phyloP scores from a whole-genome alignment of 495 filamentous ascomycete species.

The Aspergillus biplanus region DNA sequence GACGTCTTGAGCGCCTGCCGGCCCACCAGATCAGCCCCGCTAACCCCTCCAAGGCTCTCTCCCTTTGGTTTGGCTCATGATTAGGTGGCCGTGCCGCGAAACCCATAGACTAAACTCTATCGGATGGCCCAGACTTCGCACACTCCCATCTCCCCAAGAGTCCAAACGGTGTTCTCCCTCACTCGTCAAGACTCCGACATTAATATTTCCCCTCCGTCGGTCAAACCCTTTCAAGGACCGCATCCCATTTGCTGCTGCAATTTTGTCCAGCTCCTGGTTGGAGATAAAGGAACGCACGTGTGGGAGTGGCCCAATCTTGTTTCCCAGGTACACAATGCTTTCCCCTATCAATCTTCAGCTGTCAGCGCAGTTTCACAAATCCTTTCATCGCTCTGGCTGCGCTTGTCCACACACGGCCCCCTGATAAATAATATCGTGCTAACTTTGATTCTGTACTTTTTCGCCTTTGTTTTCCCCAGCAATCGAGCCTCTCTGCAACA shows the following conservation, averaged over 20 bases:
- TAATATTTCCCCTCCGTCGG: neutral
- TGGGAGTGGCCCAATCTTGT: too few species aligned
- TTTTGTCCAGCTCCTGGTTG: neutral
- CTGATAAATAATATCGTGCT: neutral
- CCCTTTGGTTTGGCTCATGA: neutral
- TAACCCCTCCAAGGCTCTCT: neutral
- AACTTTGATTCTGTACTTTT: neutral
- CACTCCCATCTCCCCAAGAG: neutral
- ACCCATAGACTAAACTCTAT: slow-evolving; percentile 19
- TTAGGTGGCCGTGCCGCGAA: slow-evolving; percentile 10
- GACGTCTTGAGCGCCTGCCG: neutral
- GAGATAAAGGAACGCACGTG: too few species aligned
- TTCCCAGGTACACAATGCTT: neutral
- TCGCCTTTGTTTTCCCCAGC: neutral
- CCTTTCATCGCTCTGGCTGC: neutral
- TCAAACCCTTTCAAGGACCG: neutral
- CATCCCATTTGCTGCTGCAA: neutral
- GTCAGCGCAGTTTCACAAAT: neutral
- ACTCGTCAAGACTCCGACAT: neutral
- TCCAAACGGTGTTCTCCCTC: neutral
- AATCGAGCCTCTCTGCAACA: slow-evolving; percentile 1
- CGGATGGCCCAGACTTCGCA: slow-evolving; percentile 11
- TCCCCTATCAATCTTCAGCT: neutral
- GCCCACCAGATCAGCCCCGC: neutral
- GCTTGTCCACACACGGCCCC: too few species aligned